These are phyloP conservation scores for Xerocomellus chrysenteron DNA, from an alignment of 768 basidiomycete species.

Conservation along the genomic window DNA sequence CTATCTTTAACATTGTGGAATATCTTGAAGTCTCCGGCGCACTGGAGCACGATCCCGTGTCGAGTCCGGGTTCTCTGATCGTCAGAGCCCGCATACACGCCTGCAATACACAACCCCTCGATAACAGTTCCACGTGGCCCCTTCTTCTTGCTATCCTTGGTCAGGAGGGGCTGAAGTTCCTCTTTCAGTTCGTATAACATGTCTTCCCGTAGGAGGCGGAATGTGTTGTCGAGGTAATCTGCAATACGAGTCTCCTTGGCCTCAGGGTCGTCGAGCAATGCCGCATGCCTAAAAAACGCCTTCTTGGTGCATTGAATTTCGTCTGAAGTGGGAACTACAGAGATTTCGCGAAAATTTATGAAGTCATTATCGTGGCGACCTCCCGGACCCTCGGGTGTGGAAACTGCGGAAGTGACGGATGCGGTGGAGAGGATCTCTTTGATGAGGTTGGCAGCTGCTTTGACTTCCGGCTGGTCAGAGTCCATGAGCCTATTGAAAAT, in stretches of 20 bases:
- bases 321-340: slow-evolving; percentile 62
- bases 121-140: slow-evolving; percentile 38
- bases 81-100: slow-evolving; percentile 34
- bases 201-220: slow-evolving; percentile 62
- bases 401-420: slow-evolving; percentile 16
- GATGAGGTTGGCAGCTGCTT: slow-evolving; percentile 38
- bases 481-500: slow-evolving; percentile 27
- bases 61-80: slow-evolving; percentile 32
- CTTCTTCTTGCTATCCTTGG: slow-evolving; percentile 37
- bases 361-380: slow-evolving; percentile 74
- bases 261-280: slow-evolving; percentile 43
- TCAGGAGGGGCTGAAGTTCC: slow-evolving; percentile 45
- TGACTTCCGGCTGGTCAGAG: slow-evolving; percentile 27
- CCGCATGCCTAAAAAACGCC: slow-evolving; percentile 50
- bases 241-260: slow-evolving; percentile 38
- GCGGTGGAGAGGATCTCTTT: slow-evolving; percentile 37
- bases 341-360: slow-evolving; percentile 54
- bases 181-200: slow-evolving; percentile 59
- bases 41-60: slow-evolving; percentile 44
- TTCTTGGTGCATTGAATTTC: slow-evolving; percentile 47
- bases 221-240: slow-evolving; percentile 63
- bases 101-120: slow-evolving; percentile 37
- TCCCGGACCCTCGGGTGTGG: slow-evolving; percentile 42
- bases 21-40: slow-evolving; percentile 37
- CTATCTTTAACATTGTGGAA: slow-evolving; percentile 33